Base-by-base conservation (phyloP, 768 basidiomycete species). In the Lactarius evosmus region DNA sequence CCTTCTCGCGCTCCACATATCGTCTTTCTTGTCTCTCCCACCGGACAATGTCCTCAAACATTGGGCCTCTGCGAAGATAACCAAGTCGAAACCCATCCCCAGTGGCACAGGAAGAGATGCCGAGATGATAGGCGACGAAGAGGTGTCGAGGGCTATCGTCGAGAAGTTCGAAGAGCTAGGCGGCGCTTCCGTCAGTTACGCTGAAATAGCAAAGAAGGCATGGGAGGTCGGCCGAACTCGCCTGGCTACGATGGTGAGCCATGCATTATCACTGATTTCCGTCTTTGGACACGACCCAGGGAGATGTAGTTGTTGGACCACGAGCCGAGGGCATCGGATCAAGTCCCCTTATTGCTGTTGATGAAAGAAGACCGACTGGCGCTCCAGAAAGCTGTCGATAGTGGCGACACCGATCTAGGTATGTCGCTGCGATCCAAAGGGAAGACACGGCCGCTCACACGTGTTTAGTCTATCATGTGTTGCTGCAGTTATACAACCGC, bases 351-450 rank as follows among this genome's bases (percentile, higher is more conserved):
- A n/a, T 75, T 98, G 56, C 77, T 98, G 11, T 83, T 81, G 57
- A 99, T 99, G 97, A 93, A 95, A 70, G 93, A 98, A 74, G 95
- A 98, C 69, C 84, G 84, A 52, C 74, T 94, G 7, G 97, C 95
- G 3, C 76, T 98, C 29, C 75, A 82, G 58, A 98, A 96, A 73
- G 94, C 96, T 4, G 88, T 95, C 19, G 90, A 94, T 66, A 96
- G 94, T 69, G 96, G 95, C 0, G 95, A 98, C 72, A 93, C 94
- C 0, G 95, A 99, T 75, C 82, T 99, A 2, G 88, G 95, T 96
- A 70, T 29, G 82, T 59, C 34, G 8, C 8, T 1, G 22, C 12
- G 49, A 27, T 30, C 51, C 17, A 25, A 27, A 22, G 41, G 16
- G 38, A 30, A 34, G 32, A n/a, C 27, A 14, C 32, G 53, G 9